These are phyloP conservation scores for Ascoidea rubescens DNA, from an alignment of 805 yeast species.

Conservation along the genomic window DNA sequence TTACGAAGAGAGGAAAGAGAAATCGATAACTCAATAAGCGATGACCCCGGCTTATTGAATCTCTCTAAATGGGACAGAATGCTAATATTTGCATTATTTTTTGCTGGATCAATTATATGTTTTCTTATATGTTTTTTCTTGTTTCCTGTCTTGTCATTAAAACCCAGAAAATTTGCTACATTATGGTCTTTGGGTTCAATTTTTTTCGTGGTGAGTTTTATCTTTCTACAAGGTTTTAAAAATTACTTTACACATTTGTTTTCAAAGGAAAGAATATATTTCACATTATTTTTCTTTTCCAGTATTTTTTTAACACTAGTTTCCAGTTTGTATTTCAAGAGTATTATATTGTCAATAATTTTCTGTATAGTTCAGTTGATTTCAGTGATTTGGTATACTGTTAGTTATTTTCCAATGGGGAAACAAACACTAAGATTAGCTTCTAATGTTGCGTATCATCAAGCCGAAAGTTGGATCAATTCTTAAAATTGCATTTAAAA, in stretches of 20 bases:
- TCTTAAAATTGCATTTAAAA: background rate
- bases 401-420: conserved; percentile 94
- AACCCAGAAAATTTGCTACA: conserved; percentile 84
- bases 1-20: conserved; percentile 4
- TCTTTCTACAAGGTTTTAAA: conserved; percentile 85
- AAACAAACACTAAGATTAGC: conserved; percentile 56
- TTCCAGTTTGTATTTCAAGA: conserved; percentile 52
- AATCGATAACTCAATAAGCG: conserved; percentile 23
- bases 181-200: conserved; percentile 88
- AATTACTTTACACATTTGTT: conserved; percentile 62
- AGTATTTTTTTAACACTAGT: conserved; percentile 68
- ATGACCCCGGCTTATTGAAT: background rate
- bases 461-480: conserved; percentile 20
- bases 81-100: conserved; percentile 61
- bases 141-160: conserved; percentile 78
- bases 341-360: conserved; percentile 62
- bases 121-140: conserved; percentile 70
- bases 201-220: conserved; percentile 78
- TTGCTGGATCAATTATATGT: conserved; percentile 67
- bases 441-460: conserved; percentile 40
- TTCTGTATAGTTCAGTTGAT: conserved; percentile 67
- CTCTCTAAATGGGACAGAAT: conserved; percentile 70
- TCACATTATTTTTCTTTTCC: conserved; percentile 69
- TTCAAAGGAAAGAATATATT: conserved; percentile 64
- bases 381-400: conserved; percentile 80